A percentile compares a stretch with the other conserved stretches of the same genome.
These are phyloP conservation scores for Annulohypoxylon maeteangense DNA, from an alignment of 495 filamentous ascomycete species.

Conservation along the genomic window DNA sequence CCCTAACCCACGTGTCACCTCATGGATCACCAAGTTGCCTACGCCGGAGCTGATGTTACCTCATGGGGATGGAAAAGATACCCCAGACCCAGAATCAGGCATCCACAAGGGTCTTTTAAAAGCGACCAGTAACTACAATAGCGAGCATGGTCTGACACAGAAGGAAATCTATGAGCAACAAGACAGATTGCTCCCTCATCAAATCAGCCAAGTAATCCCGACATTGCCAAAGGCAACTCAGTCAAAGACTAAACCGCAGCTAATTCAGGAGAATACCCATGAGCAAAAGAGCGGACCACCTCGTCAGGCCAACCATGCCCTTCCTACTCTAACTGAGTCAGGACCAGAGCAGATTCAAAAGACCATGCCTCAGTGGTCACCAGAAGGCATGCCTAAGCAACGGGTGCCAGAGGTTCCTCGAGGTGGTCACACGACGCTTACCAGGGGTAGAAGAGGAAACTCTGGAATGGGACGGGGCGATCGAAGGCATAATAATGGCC, in stretches of 20 bases:
- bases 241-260: too few relatives aligned
- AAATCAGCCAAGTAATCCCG: not conserved
- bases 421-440: not conserved
- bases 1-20: conserved; percentile 22
- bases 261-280: not conserved
- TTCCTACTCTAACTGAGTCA: not conserved
- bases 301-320: not conserved
- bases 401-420: not conserved
- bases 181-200: not conserved
- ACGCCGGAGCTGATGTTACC: conserved; percentile 30
- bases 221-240: not conserved
- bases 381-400: not conserved
- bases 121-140: not conserved
- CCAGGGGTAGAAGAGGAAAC: not conserved
- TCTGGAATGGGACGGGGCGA: not conserved
- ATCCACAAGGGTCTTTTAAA: not conserved
- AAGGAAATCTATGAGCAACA: not conserved
- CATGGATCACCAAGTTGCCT: conserved; percentile 36
- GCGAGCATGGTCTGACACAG: not conserved
- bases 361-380: not conserved
- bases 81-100: not conserved
- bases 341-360: not conserved
- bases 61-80: not conserved
- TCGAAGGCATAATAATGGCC: not conserved
- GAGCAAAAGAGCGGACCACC: not conserved